phyloP scores from a whole-genome alignment of 2,329 filamentous ascomycete species.

The Septoria linicola region DNA sequence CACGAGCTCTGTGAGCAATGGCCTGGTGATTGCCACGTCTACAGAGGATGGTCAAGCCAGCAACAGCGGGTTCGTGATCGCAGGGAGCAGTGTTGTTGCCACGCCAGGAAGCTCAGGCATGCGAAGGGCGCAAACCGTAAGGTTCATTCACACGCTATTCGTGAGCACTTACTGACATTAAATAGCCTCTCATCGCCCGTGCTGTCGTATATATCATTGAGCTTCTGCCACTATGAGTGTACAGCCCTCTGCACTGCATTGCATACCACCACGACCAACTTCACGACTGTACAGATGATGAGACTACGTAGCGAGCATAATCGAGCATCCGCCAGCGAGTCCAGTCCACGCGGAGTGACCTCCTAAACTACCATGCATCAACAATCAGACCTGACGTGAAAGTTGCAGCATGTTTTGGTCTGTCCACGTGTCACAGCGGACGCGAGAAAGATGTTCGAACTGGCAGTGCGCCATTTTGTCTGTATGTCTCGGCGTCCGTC shows the following conservation, averaged over 20 bases:
- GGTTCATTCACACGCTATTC: slow-evolving; percentile 17
- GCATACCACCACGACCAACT: slow-evolving; percentile 1
- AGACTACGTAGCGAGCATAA: slow-evolving; percentile 10
- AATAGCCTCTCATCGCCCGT: slow-evolving; percentile 32
- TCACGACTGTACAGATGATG: slow-evolving; percentile 21
- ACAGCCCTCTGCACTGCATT: background rate
- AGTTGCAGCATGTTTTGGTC: too few species aligned
- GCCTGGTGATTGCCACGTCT: slow-evolving; percentile 28
- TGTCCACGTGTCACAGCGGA: too few species aligned
- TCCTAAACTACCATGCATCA: too few species aligned
- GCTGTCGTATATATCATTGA: slow-evolving; percentile 30
- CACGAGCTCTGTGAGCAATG: slow-evolving; percentile 28
- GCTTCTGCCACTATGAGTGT: slow-evolving; percentile 27
- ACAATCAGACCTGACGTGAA: too few species aligned
- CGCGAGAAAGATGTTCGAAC: too few species aligned
- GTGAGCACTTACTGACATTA: slow-evolving; percentile 19
- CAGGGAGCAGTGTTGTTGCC: slow-evolving; percentile 36
- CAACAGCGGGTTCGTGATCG: slow-evolving; percentile 34
- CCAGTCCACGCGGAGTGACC: background rate
- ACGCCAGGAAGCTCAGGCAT: slow-evolving; percentile 31
- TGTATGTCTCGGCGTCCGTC: too few species aligned
- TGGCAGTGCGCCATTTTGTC: too few species aligned
- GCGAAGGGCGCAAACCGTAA: slow-evolving; percentile 35
- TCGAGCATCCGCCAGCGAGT: slow-evolving; percentile 5
- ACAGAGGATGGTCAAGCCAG: slow-evolving; percentile 18